Evolutionary conservation across 495 filamentous ascomycete genomes (phyloP).

Genomic region (Penicillium psychrofluorescens): DNA sequence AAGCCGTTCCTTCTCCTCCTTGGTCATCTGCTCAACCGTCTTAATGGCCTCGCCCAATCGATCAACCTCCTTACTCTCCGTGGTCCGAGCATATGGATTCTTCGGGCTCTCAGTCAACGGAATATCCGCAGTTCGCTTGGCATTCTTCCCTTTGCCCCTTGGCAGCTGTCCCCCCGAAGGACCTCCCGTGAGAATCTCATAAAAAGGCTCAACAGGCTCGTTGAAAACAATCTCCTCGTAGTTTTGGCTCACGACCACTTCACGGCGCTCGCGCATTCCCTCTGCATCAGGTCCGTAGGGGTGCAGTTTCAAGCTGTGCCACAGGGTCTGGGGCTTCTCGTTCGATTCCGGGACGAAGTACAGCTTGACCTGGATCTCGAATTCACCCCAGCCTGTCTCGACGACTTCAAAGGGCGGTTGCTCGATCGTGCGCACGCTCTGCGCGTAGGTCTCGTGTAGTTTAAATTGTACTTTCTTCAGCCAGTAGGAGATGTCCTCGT

Average conservation of each 20-base stretch:
- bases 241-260: conserved; percentile 62
- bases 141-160: conserved; percentile 41
- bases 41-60: conserved; percentile 51
- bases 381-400: conserved; percentile 97
- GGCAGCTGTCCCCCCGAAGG: conserved; percentile 21
- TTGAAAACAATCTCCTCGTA: conserved; percentile 95
- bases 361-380: conserved; percentile 87
- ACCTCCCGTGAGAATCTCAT: conserved; percentile 69
- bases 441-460: conserved; percentile 88
- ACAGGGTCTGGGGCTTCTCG: conserved; percentile 88
- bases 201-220: conserved; percentile 87
- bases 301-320: conserved; percentile 85
- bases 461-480: conserved; percentile 97
- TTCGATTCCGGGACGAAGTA: conserved; percentile 78
- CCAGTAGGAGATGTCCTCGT: conserved; percentile 88
- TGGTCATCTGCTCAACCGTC: conserved; percentile 63
- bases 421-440: conserved; percentile 72
- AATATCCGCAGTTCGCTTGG: conserved; percentile 60
- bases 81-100: conserved; percentile 67
- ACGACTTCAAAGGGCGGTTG: conserved; percentile 74
- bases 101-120: conserved; percentile 54
- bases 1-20: conserved; percentile 59
- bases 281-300: conserved; percentile 80
- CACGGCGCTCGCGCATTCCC: conserved; percentile 56
- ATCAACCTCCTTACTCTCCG: conserved; percentile 63